A percentile compares a stretch with the other conserved stretches of the same genome.
Evolutionary conservation across 2,329 filamentous ascomycete genomes (phyloP).

Genomic region (Verticillium alfalfae): DNA sequence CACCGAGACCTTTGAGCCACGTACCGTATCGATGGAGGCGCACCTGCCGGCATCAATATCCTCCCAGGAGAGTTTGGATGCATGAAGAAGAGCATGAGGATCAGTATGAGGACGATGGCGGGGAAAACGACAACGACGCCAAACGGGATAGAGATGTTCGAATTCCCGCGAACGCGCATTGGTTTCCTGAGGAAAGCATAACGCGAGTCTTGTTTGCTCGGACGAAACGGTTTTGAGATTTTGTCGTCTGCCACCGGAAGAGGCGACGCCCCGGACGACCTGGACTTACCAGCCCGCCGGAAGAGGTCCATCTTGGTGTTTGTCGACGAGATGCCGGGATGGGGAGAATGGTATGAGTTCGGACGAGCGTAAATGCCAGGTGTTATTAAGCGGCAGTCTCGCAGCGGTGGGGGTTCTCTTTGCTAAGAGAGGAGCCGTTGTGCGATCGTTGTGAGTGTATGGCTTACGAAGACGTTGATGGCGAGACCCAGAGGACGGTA

Average conservation of each 20-base stretch:
- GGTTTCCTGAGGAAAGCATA: constrained; percentile 82
- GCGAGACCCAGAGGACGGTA: too few relatives aligned
- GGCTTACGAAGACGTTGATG: neutral
- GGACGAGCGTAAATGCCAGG: neutral
- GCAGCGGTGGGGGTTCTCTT: neutral
- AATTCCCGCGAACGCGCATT: constrained; percentile 85
- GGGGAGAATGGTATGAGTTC: neutral
- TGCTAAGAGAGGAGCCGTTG: neutral
- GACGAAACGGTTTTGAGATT: constrained; percentile 24
- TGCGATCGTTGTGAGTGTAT: neutral
- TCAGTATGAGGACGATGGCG: constrained; percentile 82
- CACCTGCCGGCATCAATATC: constrained; percentile 81
- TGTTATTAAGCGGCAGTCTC: neutral
- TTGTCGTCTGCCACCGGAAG: constrained; percentile 50
- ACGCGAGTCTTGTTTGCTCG: constrained; percentile 37
- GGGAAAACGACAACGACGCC: constrained; percentile 92
- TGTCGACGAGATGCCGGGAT: neutral
- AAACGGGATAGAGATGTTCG: constrained; percentile 84
- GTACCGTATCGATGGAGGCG: constrained; percentile 85
- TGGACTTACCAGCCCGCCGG: constrained; percentile 47
- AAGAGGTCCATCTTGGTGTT: constrained; percentile 48
- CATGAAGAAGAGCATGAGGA: constrained; percentile 81
- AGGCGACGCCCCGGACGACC: constrained; percentile 32
- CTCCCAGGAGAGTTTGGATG: constrained; percentile 79
- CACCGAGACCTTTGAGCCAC: constrained; percentile 17